Base-by-base conservation (phyloP, 305 asterid genomes). In the Vinca major region DNA sequence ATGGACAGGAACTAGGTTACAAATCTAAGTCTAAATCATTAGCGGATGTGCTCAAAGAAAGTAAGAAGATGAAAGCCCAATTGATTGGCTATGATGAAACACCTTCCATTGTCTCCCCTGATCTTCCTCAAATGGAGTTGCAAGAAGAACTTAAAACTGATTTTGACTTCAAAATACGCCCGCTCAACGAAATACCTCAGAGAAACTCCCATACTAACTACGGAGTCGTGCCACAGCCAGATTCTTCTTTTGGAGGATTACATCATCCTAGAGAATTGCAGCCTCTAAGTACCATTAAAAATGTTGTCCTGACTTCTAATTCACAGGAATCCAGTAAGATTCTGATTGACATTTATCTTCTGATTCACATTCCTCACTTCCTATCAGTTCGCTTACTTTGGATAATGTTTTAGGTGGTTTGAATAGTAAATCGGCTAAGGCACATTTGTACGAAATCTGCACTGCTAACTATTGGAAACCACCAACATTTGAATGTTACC, bases 391-490 rank as follows among this genome's bases (percentile, higher is more conserved):
- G 64, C 76, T 78, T 61, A 75, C 79, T 68, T 26, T 52, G 63
- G n/a, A 63, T 64, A 72, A 74, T 63, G 17, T 71, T 56, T 69
- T 70, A 93, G 96, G 89, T 69, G 75, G 75, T 56, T 68, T 75
- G 17, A 67, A 71, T 58, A 68, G 49, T 78, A 78, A 74, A 62
- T 72, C 89, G n/a, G 90, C 95, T 54, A 94, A 81, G 82, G 88
- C 96, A 33, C 82, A 78, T 55, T 75, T 94, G 67, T 71, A 80
- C 64, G 96, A 94, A 77, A 49, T 84, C 58, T 94, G 99, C 63
- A 83, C 89, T 63, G 86, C 86, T 63, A 89, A 91, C 86, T 85
- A 87, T 81, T 93, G 99, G 99, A 87, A 79, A 74, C 93, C 87
- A 11, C 99, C 99, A 19, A 47, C 62, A 56, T 94, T 87, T 72